These are phyloP conservation scores for Schizosaccharomyces japonicus DNA, from an alignment of 805 yeast genomes.

Conservation along the genomic window DNA sequence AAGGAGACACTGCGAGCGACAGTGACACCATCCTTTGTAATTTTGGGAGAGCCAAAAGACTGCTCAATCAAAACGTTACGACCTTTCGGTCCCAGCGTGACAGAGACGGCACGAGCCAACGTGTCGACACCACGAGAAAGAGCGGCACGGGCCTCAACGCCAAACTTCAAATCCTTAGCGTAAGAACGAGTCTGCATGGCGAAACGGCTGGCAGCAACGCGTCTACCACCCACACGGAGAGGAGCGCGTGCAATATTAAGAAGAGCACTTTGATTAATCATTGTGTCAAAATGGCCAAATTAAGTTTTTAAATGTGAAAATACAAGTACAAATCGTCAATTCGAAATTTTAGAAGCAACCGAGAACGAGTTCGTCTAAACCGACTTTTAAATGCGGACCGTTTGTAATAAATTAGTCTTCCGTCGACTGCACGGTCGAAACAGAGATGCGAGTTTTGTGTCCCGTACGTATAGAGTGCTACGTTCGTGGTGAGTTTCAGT, in stretches of 20 bases:
- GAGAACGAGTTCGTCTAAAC: too few species aligned
- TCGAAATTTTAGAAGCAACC: too few species aligned
- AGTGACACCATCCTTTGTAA: slow-evolving; percentile 97
- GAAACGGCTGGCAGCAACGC: not conserved
- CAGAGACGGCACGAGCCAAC: slow-evolving; percentile 86
- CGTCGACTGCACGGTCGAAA: too few species aligned
- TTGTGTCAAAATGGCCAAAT: not conserved
- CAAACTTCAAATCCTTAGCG: slow-evolving; percentile 70
- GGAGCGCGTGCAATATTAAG: not conserved
- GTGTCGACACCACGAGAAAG: slow-evolving; percentile 80
- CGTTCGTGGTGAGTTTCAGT: too few species aligned
- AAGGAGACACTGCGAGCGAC: slow-evolving; percentile 55
- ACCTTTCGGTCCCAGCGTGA: slow-evolving; percentile 94
- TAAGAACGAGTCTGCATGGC: not conserved
- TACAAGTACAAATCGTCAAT: not conserved
- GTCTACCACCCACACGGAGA: not conserved
- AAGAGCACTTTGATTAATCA: not conserved
- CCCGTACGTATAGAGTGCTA: too few species aligned
- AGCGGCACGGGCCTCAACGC: slow-evolving; percentile 93
- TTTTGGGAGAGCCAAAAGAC: slow-evolving; percentile 87
- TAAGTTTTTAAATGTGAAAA: not conserved
- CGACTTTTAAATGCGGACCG: too few species aligned
- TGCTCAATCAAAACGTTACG: slow-evolving; percentile 92
- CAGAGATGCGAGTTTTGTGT: too few species aligned
- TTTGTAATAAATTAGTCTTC: too few species aligned